Conservation (phyloP, 2,329 filamentous ascomycete species). For the Penicillium brasilianum region DNA sequence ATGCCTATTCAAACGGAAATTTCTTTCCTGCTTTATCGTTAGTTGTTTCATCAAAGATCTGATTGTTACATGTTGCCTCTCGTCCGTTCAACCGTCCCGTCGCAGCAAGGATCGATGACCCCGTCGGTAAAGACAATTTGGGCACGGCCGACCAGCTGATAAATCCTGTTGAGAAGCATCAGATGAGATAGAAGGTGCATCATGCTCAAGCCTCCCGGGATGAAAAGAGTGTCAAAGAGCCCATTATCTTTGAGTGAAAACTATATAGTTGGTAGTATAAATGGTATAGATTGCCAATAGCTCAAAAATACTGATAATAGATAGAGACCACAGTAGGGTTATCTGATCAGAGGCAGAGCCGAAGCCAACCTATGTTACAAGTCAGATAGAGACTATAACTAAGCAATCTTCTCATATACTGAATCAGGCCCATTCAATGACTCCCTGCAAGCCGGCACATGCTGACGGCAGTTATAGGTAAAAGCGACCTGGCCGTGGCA, state of each 20-base stretch:
- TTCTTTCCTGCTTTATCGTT: neutral
- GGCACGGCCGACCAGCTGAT: neutral
- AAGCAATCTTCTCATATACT: no score
- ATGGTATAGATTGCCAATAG: no score
- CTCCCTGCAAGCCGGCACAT: neutral
- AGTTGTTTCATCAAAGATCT: neutral
- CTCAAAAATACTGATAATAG: no score
- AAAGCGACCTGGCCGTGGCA: neutral
- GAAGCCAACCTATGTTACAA: no score
- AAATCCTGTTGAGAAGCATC: neutral
- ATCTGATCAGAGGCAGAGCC: no score
- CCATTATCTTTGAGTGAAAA: neutral
- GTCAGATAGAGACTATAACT: no score
- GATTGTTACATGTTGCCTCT: constrained; percentile 2
- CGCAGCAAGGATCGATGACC: neutral
- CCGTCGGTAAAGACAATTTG: neutral
- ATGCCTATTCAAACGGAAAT: neutral
- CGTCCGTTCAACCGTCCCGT: neutral
- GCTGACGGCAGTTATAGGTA: neutral
- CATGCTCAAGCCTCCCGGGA: neutral
- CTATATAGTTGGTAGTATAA: no score
- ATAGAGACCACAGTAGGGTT: no score
- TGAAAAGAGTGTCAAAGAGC: neutral
- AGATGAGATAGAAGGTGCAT: neutral
- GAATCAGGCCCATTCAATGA: neutral